Conservation (phyloP, 441 rosid species). For the Gossypium schwendimanii region DNA sequence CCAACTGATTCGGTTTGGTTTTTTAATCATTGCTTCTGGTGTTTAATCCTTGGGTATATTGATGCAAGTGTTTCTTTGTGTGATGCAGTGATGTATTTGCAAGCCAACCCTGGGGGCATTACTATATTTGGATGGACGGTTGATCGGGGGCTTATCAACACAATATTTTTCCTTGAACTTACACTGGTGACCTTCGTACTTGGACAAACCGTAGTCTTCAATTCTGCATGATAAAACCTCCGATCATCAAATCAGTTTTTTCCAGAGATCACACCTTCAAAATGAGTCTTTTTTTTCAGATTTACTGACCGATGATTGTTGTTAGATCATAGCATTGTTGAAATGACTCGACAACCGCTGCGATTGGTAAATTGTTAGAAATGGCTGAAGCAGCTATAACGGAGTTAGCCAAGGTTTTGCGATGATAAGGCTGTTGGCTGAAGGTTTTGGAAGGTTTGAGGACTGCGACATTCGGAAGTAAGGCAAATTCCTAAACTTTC, state of each 20-base stretch:
- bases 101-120: conserved; percentile 86
- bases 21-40: background rate
- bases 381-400: background rate
- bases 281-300: background rate
- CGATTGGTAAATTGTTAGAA: background rate
- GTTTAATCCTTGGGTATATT: background rate
- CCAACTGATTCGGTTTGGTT: background rate
- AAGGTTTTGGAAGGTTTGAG: background rate
- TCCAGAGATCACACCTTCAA: background rate
- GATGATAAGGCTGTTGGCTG: background rate
- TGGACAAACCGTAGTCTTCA: conserved; percentile 59
- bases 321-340: background rate
- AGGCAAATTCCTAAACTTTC: background rate
- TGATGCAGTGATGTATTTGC: conserved; percentile 66
- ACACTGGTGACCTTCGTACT: conserved; percentile 76
- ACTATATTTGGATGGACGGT: conserved; percentile 88
- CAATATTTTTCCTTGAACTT: conserved; percentile 83
- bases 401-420: background rate
- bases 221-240: conserved; percentile 21
- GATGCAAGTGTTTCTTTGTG: background rate
- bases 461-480: background rate
- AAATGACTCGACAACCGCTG: background rate
- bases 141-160: conserved; percentile 65
- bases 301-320: background rate
- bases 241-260: background rate